A percentile compares a stretch with the other conserved stretches of the same genome.
Evolutionary conservation across 2,329 filamentous ascomycete genomes (phyloP).

Genomic region (Colletotrichum lentis): DNA sequence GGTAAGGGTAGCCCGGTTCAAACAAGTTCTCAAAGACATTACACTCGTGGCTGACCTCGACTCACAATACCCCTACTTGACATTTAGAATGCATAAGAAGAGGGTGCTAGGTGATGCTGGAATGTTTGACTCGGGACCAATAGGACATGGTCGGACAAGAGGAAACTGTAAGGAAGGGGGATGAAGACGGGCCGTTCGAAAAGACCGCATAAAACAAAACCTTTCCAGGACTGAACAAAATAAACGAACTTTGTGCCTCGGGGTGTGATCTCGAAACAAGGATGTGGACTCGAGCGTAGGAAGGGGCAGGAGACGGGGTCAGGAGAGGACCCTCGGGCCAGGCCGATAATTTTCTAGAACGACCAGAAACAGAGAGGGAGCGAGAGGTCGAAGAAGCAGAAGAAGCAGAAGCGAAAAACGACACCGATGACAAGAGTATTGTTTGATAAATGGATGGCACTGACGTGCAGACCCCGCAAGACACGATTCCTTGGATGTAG

Average conservation of each 20-base stretch:
- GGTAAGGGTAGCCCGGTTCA: background rate
- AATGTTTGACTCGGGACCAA: conserved; percentile 2
- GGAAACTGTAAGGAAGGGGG: background rate
- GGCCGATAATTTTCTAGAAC: background rate
- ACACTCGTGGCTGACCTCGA: background rate
- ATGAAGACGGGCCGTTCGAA: no score
- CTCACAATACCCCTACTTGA: background rate
- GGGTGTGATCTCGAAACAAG: conserved; percentile 31
- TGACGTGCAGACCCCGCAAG: background rate
- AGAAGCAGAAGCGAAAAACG: background rate
- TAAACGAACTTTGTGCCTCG: background rate
- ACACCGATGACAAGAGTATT: conserved; percentile 7
- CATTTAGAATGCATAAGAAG: background rate
- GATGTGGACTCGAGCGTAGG: conserved; percentile 24
- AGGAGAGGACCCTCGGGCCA: conserved; percentile 16
- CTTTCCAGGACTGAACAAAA: no score
- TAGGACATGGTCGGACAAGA: background rate
- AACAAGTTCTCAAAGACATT: background rate
- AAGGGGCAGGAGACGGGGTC: conserved; percentile 30
- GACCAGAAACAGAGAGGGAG: background rate
- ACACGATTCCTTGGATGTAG: background rate
- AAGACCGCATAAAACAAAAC: no score
- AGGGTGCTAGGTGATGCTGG: background rate
- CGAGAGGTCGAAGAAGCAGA: background rate
- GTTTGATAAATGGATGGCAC: background rate